phyloP scores from a whole-genome alignment of 2,329 filamentous ascomycete genomes.

The Alternaria sp. region DNA sequence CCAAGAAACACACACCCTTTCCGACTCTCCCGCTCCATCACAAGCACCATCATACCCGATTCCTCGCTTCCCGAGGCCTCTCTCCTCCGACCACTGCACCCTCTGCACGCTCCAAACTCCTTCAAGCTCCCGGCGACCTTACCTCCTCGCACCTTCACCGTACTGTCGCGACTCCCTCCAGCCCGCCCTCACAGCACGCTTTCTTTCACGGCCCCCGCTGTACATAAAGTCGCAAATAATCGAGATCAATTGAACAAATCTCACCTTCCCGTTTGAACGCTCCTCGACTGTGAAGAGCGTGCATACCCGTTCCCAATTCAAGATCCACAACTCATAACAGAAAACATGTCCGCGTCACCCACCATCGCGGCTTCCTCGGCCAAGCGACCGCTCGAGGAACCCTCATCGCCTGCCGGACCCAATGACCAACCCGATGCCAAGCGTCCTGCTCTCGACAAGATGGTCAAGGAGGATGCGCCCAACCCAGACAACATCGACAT shows the following conservation, averaged over 20 bases:
- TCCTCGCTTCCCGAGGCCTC: constrained; percentile 32
- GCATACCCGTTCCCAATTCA: constrained; percentile 19
- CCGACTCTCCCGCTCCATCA: constrained; percentile 40
- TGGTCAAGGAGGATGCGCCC: constrained; percentile 68
- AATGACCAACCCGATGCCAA: constrained; percentile 97
- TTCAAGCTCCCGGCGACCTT: constrained; percentile 44
- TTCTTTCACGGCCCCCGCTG: constrained; percentile 83
- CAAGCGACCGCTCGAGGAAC: constrained; percentile 96
- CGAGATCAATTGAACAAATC: constrained; percentile 48
- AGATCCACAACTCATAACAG: constrained; percentile 36
- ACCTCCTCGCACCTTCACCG: constrained; percentile 38
- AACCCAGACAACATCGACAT: constrained; percentile 58
- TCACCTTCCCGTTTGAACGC: constrained; percentile 37
- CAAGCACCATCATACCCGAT: constrained; percentile 36
- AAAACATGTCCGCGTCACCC: constrained; percentile 55
- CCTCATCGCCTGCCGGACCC: constrained; percentile 89
- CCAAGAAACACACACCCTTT: constrained; percentile 32
- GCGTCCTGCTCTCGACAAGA: constrained; percentile 92
- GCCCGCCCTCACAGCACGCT: constrained; percentile 78
- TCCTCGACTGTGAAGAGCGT: constrained; percentile 42
- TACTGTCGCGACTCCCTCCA: constrained; percentile 39
- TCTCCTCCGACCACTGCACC: constrained; percentile 39
- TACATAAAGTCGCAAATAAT: constrained; percentile 61
- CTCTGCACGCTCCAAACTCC: constrained; percentile 43
- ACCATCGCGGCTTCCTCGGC: constrained; percentile 65